Evolutionary conservation across 73 alveolate genomes (phyloP), one percentile per base, ranked within the genome.

Genomic region (Breviolum minutum): DNA sequence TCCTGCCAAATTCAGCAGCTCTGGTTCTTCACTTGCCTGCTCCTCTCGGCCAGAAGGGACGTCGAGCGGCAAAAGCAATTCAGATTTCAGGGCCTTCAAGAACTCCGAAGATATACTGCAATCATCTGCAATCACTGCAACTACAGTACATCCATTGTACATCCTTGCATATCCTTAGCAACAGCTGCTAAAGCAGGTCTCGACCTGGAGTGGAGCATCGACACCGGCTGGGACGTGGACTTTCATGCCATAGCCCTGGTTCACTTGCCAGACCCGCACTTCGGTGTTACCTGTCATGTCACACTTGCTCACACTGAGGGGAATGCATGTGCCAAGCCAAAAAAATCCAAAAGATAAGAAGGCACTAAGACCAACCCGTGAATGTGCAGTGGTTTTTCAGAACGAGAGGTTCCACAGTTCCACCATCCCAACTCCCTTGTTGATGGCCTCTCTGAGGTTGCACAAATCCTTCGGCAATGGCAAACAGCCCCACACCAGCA

Each of bases 171-270:
- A 17, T 30, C 13, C 32, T 16, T 9, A 40, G 32, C 69, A 81
- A 48, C 70, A 20, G 8, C 71, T 19, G 26, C 19, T 40, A 30
- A 7, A 10, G 13, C 61, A 77, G 8, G 62, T 8, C 13, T 32
- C 81, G 81, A 61, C 96, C 96, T 90, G 77, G 76, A 70, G 19
- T 3, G 96, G 96, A 8, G 96, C 96, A 90, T 71, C 96, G 16
- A 90, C 96, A 3, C 88, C 87, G 19, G 32, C 26, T 3, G 96
- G 96, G 73, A 90, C 96, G 82, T 90, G 96, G 32, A 90, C 96
- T 27, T 90, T 90, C 96, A 90, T 90, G 63, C 96, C 96, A 61
- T 90, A 90, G 76, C 96, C 96, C 63, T 90, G 96, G 73, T 90
- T 90, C 74, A 68, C 87, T 76, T 90, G 96, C 96, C 96, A 90